Base-by-base conservation (phyloP, 139 green algal genomes). In the Volvox africanus region DNA sequence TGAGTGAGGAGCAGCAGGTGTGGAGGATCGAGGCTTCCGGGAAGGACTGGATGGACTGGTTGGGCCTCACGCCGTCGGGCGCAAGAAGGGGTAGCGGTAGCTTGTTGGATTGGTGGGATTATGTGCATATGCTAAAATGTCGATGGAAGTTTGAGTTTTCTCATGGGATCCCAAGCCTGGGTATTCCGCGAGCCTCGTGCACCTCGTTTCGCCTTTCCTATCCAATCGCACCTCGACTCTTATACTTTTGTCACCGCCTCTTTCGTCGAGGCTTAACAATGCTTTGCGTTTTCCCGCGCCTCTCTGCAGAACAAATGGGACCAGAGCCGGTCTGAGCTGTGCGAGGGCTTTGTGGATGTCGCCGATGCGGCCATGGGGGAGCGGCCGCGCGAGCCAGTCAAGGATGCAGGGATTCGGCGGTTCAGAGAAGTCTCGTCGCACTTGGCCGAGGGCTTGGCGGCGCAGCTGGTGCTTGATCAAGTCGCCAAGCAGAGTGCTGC, bases 1-100 rank as follows among this genome's bases (percentile, higher is more conserved):
- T 86, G 26, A 75, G 36, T 20, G 24, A 28, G 26, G 26, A 86
- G 55, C 22, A 86, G 80, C 80, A 86, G 80, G 80, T 86, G 78
- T 18, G 79, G 37, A 28, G 37, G 36, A n/a, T 79, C 21, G 71
- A 79, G 71, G 71, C 21, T 73, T 30, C 65, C 21, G 24, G 65
- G 65, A 28, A 73, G 71, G 71, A 79, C 44, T 9, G 44, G 44
- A 9, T 55, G 44, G 44, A 55, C 44, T n/a, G n/a, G 44, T 55
- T 55, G 44, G 44, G 44, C 44, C 44, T 14, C 44, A 55, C 44
- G 9, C 44, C 44, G 9, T 55, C 44, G 44, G 44, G 5, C 44
- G 44, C 44, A 55, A 55, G 5, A 55, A 55, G 44, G 44, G 44
- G 44, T 5, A 55, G 44, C 44, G 44, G 44, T 55, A 55, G 44